Base-by-base conservation (phyloP, 768 basidiomycete species). In the Auricularia sp. region DNA sequence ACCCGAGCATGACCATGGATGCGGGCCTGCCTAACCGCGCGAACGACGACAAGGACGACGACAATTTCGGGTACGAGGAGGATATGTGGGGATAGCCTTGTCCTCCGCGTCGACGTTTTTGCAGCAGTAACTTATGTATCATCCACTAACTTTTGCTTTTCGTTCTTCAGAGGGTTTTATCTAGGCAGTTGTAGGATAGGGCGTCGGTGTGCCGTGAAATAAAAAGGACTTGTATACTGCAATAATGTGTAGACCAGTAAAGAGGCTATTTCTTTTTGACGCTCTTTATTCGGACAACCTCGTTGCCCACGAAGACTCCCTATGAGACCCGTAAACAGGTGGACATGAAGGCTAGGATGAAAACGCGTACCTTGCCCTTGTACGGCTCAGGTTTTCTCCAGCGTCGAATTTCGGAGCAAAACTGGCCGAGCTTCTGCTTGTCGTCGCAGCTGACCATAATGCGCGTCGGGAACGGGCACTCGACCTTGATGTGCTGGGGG, bases 321-420 rank as follows among this genome's bases (percentile, higher is more conserved):
- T 98, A 62, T n/a, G 68, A 2, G 58, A 1, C 54, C 34, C 37
- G 18, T 24, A 65, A 36, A 61, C 58, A 65, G 24, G 21, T 10
- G 14, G 21, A 42, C 29, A 21, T 7, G 33, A 3, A 1, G 16
- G 51, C 34, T 65, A 45, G 67, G 67, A n/a, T 29, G 24, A 54
- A 44, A 56, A 45, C 58, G 77, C 89, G 62, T 71, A 96, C 94
- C 83, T 98, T 98, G 73, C 94, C 96, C 77, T 98, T 93, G 77
- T 98, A 99, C 16, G 94, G 95, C 73, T 99, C 96, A 24, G 96
- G 96, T 69, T 88, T 88, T 70, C 96, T 83, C 78, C 87, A 88
- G 66, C 81, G 82, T 67, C 94, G 81, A 33, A 98, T 87, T 68
- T 86, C 84, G 4, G 95, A 93, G 0, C 94, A 90, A 73, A 96